A percentile compares a stretch with the other conserved stretches of the same genome.
These are phyloP conservation scores for Phytophthora pseudosyringae DNA, from an alignment of 352 stramenopile species.

Conservation along the genomic window DNA sequence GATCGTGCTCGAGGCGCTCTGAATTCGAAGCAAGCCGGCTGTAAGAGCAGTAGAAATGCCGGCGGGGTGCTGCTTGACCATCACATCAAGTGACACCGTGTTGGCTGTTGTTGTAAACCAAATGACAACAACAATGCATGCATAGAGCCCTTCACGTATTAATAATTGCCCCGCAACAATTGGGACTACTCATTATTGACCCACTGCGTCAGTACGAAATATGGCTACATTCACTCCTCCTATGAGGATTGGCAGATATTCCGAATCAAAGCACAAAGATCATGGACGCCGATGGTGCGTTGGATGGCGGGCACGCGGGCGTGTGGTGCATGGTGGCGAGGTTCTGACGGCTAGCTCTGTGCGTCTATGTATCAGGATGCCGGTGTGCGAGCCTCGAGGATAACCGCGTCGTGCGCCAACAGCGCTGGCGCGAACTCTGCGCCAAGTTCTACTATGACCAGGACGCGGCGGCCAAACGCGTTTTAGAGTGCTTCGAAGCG, in stretches of 20 bases:
- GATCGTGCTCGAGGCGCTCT: conserved; percentile 47
- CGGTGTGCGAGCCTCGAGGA: conserved; percentile 39
- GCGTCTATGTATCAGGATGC: conserved; percentile 30
- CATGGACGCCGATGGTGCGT: conserved; percentile 28
- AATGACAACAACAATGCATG: no score
- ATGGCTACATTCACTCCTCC: no score
- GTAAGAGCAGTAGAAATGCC: not conserved
- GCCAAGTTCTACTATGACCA: conserved; percentile 69
- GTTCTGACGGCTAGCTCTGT: conserved; percentile 12
- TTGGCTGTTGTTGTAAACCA: no score
- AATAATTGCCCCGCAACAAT: no score
- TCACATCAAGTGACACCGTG: not conserved
- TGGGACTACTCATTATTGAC: no score
- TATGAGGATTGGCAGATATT: conserved; percentile 15
- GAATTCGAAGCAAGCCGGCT: not conserved
- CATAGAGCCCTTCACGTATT: no score
- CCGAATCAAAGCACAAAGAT: conserved; percentile 1
- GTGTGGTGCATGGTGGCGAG: not conserved
- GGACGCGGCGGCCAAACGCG: conserved; percentile 60
- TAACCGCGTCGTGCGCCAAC: conserved; percentile 36
- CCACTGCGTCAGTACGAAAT: no score
- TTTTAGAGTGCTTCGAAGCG: conserved; percentile 74
- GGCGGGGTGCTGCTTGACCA: conserved; percentile 1
- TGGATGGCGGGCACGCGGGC: conserved; percentile 4
- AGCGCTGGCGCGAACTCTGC: conserved; percentile 67